These are phyloP conservation scores for Exophiala dermatitidis DNA, from an alignment of 2,329 filamentous ascomycete species.

Conservation along the genomic window DNA sequence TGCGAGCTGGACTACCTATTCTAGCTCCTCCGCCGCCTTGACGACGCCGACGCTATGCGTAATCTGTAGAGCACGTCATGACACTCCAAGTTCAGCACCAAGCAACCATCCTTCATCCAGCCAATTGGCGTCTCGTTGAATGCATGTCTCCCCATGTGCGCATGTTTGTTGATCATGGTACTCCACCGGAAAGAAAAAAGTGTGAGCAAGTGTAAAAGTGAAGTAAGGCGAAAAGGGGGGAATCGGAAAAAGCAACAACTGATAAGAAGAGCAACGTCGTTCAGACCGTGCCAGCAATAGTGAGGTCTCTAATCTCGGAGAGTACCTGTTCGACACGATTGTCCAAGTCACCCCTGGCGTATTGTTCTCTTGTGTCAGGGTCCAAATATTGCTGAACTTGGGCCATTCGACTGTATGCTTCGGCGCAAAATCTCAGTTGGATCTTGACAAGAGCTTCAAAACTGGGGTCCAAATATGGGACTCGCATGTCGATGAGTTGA, in stretches of 20 bases:
- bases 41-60: constrained; percentile 19
- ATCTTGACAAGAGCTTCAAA: constrained; percentile 99
- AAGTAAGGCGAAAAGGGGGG: neutral
- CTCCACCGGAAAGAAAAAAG: neutral
- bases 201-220: neutral
- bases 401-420: constrained; percentile 95
- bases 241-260: neutral
- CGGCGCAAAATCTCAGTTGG: constrained; percentile 92
- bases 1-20: neutral
- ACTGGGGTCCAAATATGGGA: constrained; percentile 92
- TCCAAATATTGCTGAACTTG: constrained; percentile 98
- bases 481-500: constrained; percentile 90
- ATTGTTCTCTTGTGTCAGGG: constrained; percentile 89
- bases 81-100: neutral
- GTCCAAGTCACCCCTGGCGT: constrained; percentile 87
- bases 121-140: neutral
- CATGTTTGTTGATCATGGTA: constrained; percentile 2
- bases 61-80: constrained; percentile 6
- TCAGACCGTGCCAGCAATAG: constrained; percentile 70
- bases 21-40: neutral
- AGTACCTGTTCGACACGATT: constrained; percentile 87
- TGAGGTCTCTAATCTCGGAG: constrained; percentile 93
- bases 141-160: neutral
- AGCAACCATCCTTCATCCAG: constrained; percentile 7
- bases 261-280: neutral